phyloP scores from a whole-genome alignment of 768 basidiomycete species.

The Dictyophora rubrovolvata region DNA sequence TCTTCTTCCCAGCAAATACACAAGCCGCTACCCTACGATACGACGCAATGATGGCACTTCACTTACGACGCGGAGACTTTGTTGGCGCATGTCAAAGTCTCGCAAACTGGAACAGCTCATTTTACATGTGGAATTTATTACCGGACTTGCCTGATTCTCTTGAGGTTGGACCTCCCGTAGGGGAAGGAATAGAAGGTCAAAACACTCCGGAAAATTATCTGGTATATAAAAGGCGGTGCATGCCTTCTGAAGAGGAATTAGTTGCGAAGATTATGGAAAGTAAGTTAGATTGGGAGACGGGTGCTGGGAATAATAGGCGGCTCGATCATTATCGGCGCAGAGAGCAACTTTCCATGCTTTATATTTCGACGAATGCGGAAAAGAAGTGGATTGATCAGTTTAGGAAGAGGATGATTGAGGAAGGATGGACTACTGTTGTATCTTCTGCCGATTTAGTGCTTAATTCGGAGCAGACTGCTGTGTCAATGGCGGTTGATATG shows the following conservation, averaged over 20 bases:
- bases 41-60: conserved; percentile 37
- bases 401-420: conserved; percentile 26
- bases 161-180: conserved; percentile 20
- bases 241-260: conserved; percentile 31
- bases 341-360: conserved; percentile 32
- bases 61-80: conserved; percentile 44
- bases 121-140: conserved; percentile 40
- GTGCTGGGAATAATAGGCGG: conserved; percentile 11
- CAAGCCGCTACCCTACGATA: conserved; percentile 13
- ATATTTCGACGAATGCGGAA: conserved; percentile 41
- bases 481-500: conserved; percentile 45
- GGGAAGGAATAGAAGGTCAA: conserved; percentile 17
- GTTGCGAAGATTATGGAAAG: conserved; percentile 32
- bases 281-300: conserved; percentile 20
- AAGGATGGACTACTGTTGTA: conserved; percentile 36
- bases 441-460: conserved; percentile 36
- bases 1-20: background rate
- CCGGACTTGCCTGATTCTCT: conserved; percentile 37
- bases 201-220: conserved; percentile 21
- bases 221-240: conserved; percentile 11
- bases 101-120: conserved; percentile 33
- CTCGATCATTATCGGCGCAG: conserved; percentile 13
- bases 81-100: conserved; percentile 31
- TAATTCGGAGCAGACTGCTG: conserved; percentile 32
- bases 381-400: conserved; percentile 34